A percentile compares a stretch with the other conserved stretches of the same genome.
Conservation (phyloP, 176 grass and related monocot species). For the Secale cereale region DNA sequence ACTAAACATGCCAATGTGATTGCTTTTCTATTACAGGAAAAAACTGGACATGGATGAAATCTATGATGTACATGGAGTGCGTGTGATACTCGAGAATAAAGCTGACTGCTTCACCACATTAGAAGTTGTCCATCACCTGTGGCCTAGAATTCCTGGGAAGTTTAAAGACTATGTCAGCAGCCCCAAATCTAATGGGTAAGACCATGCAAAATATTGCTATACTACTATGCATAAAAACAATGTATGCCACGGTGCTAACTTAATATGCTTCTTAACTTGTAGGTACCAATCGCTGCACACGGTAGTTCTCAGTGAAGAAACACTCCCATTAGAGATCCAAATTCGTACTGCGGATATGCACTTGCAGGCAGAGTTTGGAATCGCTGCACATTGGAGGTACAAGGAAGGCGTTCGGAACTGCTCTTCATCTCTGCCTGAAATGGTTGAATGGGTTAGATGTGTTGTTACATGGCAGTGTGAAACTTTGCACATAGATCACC, state of each 20-base stretch:
- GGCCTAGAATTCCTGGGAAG: conserved; percentile 60
- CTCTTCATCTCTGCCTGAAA: conserved; percentile 50
- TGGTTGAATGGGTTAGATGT: conserved; percentile 60
- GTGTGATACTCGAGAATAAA: conserved; percentile 64
- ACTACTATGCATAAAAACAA: neutral
- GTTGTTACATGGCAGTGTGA: conserved; percentile 56
- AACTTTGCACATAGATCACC: conserved; percentile 31
- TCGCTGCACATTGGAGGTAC: conserved; percentile 82
- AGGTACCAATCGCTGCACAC: conserved; percentile 86
- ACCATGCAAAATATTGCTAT: neutral
- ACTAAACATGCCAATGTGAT: conserved; percentile 3
- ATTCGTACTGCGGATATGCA: conserved; percentile 88
- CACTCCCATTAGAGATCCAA: conserved; percentile 68
- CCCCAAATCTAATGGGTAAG: conserved; percentile 79
- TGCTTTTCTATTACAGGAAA: conserved; percentile 55
- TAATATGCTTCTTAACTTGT: conserved; percentile 18
- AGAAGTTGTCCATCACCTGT: conserved; percentile 66
- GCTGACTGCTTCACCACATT: conserved; percentile 64
- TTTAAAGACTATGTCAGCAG: conserved; percentile 81
- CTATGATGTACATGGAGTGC: conserved; percentile 81
- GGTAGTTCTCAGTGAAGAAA: conserved; percentile 65
- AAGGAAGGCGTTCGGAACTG: conserved; percentile 49
- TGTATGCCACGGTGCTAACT: neutral
- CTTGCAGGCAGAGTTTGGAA: conserved; percentile 77
- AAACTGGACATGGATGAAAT: conserved; percentile 74